phyloP scores from a whole-genome alignment of 306 rosid species.

The Gastrolobium bilobum region DNA sequence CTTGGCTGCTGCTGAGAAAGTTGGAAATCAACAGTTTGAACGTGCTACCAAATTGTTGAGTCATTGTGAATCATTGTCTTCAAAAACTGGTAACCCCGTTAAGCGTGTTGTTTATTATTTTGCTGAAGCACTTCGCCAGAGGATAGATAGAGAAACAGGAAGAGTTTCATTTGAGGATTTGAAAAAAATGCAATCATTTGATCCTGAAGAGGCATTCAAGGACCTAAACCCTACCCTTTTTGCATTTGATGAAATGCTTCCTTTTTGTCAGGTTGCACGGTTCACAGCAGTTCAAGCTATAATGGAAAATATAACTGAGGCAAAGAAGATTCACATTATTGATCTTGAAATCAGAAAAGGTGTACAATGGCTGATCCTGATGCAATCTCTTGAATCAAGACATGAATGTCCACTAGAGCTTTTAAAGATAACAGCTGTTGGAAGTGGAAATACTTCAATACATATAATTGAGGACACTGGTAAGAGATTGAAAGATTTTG shows the following conservation, averaged over 20 bases:
- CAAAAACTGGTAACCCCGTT: slow-evolving; percentile 60
- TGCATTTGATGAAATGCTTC: slow-evolving; percentile 48
- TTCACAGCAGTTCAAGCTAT: slow-evolving; percentile 55
- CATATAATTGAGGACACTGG: slow-evolving; percentile 46
- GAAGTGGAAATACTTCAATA: slow-evolving; percentile 34
- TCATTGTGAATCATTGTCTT: slow-evolving; percentile 51
- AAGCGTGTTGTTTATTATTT: slow-evolving; percentile 65
- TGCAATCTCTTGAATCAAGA: slow-evolving; percentile 50
- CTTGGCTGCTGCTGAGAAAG: slow-evolving; percentile 74
- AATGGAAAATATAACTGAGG: slow-evolving; percentile 49
- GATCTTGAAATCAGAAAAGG: slow-evolving; percentile 58
- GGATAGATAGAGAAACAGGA: slow-evolving; percentile 67
- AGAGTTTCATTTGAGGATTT: slow-evolving; percentile 40
- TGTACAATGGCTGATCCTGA: slow-evolving; percentile 46
- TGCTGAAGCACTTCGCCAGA: slow-evolving; percentile 66
- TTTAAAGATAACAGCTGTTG: slow-evolving; percentile 56
- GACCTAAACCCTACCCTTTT: slow-evolving; percentile 27
- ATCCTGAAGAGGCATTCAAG: slow-evolving; percentile 52
- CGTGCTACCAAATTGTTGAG: slow-evolving; percentile 57
- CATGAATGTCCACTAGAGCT: slow-evolving; percentile 46
- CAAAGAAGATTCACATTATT: slow-evolving; percentile 54
- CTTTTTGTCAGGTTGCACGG: slow-evolving; percentile 42
- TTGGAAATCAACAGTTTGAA: slow-evolving; percentile 61
- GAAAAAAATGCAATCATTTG: slow-evolving; percentile 29
- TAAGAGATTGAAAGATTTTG: slow-evolving; percentile 48